Percentiles rank a stretch among this genome's conserved stretches.
phyloP scores from a whole-genome alignment of 768 basidiomycete species.

The Collybiopsis luxurians region DNA sequence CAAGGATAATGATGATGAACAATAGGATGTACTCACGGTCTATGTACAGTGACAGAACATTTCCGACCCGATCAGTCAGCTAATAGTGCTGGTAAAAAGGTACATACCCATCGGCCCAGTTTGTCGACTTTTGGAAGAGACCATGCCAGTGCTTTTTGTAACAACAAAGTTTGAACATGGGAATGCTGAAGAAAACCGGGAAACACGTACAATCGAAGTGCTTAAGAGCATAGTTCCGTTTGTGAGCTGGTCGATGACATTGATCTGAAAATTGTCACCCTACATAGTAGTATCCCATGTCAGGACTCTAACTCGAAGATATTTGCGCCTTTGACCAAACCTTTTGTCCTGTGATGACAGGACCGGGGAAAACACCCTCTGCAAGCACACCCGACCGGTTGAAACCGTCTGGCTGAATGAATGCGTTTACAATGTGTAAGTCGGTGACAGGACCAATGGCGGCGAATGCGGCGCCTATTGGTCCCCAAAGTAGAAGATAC shows the following conservation, averaged over 20 bases:
- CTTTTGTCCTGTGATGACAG: slow-evolving; percentile 39
- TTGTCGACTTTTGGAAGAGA: slow-evolving; percentile 35
- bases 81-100: too few relatives aligned
- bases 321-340: too few relatives aligned
- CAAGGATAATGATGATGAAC: too few relatives aligned
- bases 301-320: too few relatives aligned
- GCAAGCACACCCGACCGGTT: slow-evolving; percentile 32
- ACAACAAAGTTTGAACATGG: not conserved
- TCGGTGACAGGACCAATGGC: slow-evolving; percentile 13
- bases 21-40: too few relatives aligned
- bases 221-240: slow-evolving; percentile 38
- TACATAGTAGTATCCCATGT: not conserved
- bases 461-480: not conserved
- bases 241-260: slow-evolving; percentile 37
- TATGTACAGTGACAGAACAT: too few relatives aligned
- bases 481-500: not conserved
- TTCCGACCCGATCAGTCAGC: too few relatives aligned
- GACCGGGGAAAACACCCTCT: slow-evolving; percentile 33
- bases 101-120: slow-evolving; percentile 33
- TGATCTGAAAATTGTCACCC: slow-evolving; percentile 34
- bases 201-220: slow-evolving; percentile 26
- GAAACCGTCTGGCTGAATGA: slow-evolving; percentile 38
- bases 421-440: slow-evolving; percentile 28
- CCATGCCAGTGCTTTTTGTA: slow-evolving; percentile 46
- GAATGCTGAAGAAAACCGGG: not conserved